A percentile compares a stretch with the other conserved stretches of the same genome.
Conservation (phyloP, 2,329 filamentous ascomycete species). For the Dothiorella sarmentorum region DNA sequence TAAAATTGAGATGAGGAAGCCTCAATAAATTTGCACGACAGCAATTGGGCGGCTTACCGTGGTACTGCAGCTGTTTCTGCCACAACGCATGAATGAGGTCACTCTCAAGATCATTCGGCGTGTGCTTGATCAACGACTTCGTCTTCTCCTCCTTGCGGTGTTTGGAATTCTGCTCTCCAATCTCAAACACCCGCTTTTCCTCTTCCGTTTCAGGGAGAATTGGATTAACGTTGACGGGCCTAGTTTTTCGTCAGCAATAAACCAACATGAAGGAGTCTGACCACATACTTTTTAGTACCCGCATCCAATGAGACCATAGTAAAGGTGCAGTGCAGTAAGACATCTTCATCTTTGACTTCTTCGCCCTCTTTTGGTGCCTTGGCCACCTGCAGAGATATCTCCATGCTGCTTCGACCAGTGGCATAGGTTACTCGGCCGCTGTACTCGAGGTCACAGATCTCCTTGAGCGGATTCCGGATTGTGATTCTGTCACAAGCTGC, state of each 20-base stretch:
- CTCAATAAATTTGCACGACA: neutral
- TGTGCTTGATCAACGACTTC: constrained; percentile 60
- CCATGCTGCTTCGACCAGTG: constrained; percentile 68
- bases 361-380: constrained; percentile 62
- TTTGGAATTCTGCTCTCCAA: constrained; percentile 64
- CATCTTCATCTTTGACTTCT: constrained; percentile 54
- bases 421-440: constrained; percentile 68
- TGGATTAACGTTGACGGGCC: constrained; percentile 60
- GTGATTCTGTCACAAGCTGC: constrained; percentile 62
- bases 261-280: neutral
- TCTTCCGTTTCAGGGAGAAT: constrained; percentile 60
- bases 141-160: constrained; percentile 63
- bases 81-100: constrained; percentile 71
- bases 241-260: constrained; percentile 24
- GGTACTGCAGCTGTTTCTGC: constrained; percentile 64
- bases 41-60: constrained; percentile 41
- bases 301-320: constrained; percentile 75
- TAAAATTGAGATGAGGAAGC: neutral
- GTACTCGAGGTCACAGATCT: constrained; percentile 75
- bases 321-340: constrained; percentile 69
- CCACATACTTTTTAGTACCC: constrained; percentile 56
- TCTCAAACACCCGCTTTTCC: constrained; percentile 60
- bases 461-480: constrained; percentile 67
- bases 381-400: constrained; percentile 70
- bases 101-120: constrained; percentile 68